Conservation (phyloP, 805 yeast genomes). For the Starmerella cellae region DNA sequence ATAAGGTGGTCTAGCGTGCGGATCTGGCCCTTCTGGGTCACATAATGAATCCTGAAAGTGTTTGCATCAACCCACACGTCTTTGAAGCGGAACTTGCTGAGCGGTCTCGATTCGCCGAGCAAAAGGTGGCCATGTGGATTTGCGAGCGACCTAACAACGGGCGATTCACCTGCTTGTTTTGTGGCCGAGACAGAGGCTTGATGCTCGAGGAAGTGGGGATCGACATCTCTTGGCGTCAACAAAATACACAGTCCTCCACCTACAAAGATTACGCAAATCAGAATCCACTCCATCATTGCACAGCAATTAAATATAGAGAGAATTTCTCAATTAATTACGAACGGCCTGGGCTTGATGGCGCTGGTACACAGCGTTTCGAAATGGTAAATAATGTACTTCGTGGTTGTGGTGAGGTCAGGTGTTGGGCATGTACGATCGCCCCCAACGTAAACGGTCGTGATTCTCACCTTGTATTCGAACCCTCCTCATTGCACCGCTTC, state of each 20-base stretch:
- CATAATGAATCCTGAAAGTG: slow-evolving; percentile 8
- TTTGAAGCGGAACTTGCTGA: slow-evolving; percentile 52
- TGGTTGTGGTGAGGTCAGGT: no score
- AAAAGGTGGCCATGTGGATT: slow-evolving; percentile 46
- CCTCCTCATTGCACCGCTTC: no score
- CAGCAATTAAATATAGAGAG: no score
- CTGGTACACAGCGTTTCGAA: no score
- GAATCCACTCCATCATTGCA: slow-evolving; percentile 20
- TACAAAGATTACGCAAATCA: slow-evolving; percentile 11
- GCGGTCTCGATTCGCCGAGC: slow-evolving; percentile 13
- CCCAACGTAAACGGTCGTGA: no score
- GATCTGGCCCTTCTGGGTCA: slow-evolving; percentile 4
- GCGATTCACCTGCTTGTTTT: slow-evolving; percentile 55
- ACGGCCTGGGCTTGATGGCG: no score
- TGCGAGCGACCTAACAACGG: slow-evolving; percentile 60
- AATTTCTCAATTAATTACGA: no score
- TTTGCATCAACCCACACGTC: slow-evolving; percentile 34
- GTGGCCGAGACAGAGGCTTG: slow-evolving; percentile 58
- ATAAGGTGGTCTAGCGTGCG: slow-evolving; percentile 4
- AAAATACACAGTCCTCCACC: slow-evolving; percentile 17
- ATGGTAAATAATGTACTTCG: no score
- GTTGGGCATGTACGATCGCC: no score
- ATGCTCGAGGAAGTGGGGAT: slow-evolving; percentile 27
- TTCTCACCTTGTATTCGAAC: no score
- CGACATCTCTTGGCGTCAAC: slow-evolving; percentile 27